Conservation (phyloP, 2,329 filamentous ascomycete genomes). For the Pseudocercospora fijiensis region DNA sequence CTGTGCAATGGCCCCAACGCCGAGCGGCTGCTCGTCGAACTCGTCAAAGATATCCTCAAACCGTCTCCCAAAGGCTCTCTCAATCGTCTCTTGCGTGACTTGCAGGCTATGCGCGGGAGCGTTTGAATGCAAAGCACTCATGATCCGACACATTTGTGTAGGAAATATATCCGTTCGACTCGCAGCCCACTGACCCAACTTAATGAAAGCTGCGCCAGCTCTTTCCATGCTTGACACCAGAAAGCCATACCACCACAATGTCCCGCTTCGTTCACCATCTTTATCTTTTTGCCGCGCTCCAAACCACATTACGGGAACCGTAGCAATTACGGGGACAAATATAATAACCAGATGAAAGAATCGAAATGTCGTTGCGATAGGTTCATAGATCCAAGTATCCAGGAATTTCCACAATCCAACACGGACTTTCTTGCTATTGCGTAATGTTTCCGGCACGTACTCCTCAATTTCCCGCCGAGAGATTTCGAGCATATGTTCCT, state of each 20-base stretch:
- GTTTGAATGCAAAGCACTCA: slow-evolving; percentile 93
- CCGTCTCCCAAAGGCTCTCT: slow-evolving; percentile 73
- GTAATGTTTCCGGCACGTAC: slow-evolving; percentile 61
- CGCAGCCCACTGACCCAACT: slow-evolving; percentile 98
- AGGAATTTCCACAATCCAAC: slow-evolving; percentile 65
- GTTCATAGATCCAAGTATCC: slow-evolving; percentile 74
- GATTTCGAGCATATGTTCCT: slow-evolving; percentile 81
- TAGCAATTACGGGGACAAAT: slow-evolving; percentile 83
- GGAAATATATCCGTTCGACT: slow-evolving; percentile 96
- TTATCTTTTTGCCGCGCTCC: slow-evolving; percentile 62
- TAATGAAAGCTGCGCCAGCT: slow-evolving; percentile 94
- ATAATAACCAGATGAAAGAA: slow-evolving; percentile 84
- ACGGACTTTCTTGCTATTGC: slow-evolving; percentile 58
- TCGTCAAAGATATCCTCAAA: slow-evolving; percentile 97
- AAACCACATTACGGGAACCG: slow-evolving; percentile 78
- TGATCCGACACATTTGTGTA: slow-evolving; percentile 81
- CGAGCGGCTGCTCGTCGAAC: slow-evolving; percentile 83
- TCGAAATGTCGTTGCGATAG: slow-evolving; percentile 79
- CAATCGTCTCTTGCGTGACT: slow-evolving; percentile 75
- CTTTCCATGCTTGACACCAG: slow-evolving; percentile 86
- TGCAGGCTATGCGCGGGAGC: slow-evolving; percentile 86
- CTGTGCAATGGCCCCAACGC: slow-evolving; percentile 94
- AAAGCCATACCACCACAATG: slow-evolving; percentile 92
- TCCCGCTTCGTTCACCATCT: slow-evolving; percentile 75
- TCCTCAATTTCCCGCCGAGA: slow-evolving; percentile 77